phyloP scores from a whole-genome alignment of 2,329 filamentous ascomycete species.

The Dryadomyces quercivorus region DNA sequence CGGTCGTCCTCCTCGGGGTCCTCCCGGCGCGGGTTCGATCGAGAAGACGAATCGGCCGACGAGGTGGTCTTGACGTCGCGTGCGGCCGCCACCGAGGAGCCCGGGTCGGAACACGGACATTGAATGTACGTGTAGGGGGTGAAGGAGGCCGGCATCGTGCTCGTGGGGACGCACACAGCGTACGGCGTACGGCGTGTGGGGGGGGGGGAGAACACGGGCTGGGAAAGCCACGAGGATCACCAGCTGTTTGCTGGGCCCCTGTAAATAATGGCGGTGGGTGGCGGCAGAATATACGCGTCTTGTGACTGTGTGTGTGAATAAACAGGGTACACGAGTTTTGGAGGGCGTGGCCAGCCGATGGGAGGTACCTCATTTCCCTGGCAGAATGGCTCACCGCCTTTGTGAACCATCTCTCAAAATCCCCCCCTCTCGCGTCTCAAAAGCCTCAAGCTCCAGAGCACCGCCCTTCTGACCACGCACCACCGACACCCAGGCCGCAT shows the following conservation, averaged over 20 bases:
- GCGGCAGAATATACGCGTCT: slow-evolving; percentile 5
- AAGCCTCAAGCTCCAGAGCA: background rate
- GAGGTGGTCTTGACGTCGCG: slow-evolving; percentile 17
- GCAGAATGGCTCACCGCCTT: background rate
- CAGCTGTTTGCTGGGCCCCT: no score
- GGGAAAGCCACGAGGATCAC: no score
- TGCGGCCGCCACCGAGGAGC: slow-evolving; percentile 24
- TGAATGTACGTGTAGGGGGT: slow-evolving; percentile 55
- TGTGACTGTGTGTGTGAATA: background rate
- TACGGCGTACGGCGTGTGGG: no score
- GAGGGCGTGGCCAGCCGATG: background rate
- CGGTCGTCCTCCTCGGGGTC: slow-evolving; percentile 58
- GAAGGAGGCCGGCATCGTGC: slow-evolving; percentile 32
- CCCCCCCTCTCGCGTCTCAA: background rate
- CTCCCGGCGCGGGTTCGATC: slow-evolving; percentile 12
- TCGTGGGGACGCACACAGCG: background rate
- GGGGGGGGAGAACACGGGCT: background rate
- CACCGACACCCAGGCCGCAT: background rate
- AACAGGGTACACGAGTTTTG: background rate
- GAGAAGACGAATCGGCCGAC: slow-evolving; percentile 9
- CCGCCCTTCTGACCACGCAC: background rate
- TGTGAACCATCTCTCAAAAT: background rate
- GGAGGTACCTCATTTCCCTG: background rate
- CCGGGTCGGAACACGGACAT: slow-evolving; percentile 49
- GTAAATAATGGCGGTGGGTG: slow-evolving; percentile 5